Evolutionary conservation across 768 basidiomycete species (phyloP).

Genomic region (Amanita phalloides): DNA sequence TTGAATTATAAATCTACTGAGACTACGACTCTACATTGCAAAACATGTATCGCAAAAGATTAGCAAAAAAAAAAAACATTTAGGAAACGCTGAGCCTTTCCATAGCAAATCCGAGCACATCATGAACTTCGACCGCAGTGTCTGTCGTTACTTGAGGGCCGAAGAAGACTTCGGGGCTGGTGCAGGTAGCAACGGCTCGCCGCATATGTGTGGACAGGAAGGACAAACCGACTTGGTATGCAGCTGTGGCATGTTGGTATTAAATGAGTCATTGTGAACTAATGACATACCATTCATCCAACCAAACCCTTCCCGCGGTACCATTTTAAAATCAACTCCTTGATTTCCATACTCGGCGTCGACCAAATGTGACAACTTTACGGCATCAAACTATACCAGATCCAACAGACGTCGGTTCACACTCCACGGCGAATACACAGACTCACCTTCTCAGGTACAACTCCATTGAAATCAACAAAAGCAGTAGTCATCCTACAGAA

Average conservation of each 20-base stretch:
- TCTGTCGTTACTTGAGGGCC: constrained; percentile 20
- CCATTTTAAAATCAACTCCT: constrained; percentile 95
- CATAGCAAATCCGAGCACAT: constrained; percentile 57
- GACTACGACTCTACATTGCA: neutral
- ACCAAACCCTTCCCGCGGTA: constrained; percentile 95
- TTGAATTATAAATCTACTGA: neutral
- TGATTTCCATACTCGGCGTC: constrained; percentile 97
- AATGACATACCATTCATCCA: constrained; percentile 84
- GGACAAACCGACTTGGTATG: constrained; percentile 93
- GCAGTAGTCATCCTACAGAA: constrained; percentile 77
- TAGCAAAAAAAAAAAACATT: neutral
- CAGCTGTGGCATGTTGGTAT: constrained; percentile 37
- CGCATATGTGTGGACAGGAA: constrained; percentile 93
- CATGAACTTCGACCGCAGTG: constrained; percentile 23
- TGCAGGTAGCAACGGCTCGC: constrained; percentile 90
- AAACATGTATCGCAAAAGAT: neutral
- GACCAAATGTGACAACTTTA: constrained; percentile 89
- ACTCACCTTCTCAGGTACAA: constrained; percentile 91
- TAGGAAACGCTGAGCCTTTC: constrained; percentile 33
- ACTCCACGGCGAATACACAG: neutral
- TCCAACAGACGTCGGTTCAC: neutral
- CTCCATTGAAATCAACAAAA: constrained; percentile 95
- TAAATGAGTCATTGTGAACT: neutral
- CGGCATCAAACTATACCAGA: constrained; percentile 73
- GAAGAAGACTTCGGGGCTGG: constrained; percentile 87